phyloP scores from a whole-genome alignment of 352 stramenopile species.

The Globisporangium cylindrosporum region DNA sequence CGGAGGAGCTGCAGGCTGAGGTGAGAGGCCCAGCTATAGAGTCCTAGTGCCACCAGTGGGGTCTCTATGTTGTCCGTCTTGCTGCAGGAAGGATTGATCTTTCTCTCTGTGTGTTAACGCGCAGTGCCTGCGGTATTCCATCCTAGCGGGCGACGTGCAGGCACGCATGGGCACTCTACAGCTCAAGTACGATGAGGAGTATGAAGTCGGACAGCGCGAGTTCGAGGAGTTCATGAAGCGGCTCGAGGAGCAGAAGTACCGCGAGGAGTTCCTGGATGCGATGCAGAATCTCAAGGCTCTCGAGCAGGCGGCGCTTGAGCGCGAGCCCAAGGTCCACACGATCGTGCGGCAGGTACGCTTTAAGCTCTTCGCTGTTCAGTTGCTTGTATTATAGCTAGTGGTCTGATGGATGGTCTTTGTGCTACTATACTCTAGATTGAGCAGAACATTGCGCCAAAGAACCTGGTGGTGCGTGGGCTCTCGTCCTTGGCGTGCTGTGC shows the following conservation, averaged over 20 bases:
- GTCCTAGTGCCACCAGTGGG: neutral
- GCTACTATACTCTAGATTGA: slow-evolving; percentile 30
- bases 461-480: slow-evolving; percentile 46
- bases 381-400: neutral
- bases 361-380: neutral
- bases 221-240: slow-evolving; percentile 38
- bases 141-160: slow-evolving; percentile 39
- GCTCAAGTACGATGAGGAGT: slow-evolving; percentile 64
- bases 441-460: slow-evolving; percentile 41
- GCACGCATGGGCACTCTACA: slow-evolving; percentile 47
- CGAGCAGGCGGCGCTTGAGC: slow-evolving; percentile 35
- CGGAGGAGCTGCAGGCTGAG: slow-evolving; percentile 62
- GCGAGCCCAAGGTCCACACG: slow-evolving; percentile 41
- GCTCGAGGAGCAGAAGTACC: slow-evolving; percentile 41
- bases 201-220: slow-evolving; percentile 30
- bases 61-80: neutral
- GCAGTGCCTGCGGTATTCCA: slow-evolving; percentile 53
- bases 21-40: slow-evolving; percentile 16
- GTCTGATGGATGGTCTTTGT: neutral
- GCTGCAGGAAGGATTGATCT: neutral
- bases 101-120: neutral
- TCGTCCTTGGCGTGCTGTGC: slow-evolving; percentile 53
- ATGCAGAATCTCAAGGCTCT: slow-evolving; percentile 34
- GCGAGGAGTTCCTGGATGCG: slow-evolving; percentile 43
- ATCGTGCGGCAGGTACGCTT: slow-evolving; percentile 38